phyloP scores from a whole-genome alignment of 2,329 filamentous ascomycete species.

The Sporothrix schenckii region DNA sequence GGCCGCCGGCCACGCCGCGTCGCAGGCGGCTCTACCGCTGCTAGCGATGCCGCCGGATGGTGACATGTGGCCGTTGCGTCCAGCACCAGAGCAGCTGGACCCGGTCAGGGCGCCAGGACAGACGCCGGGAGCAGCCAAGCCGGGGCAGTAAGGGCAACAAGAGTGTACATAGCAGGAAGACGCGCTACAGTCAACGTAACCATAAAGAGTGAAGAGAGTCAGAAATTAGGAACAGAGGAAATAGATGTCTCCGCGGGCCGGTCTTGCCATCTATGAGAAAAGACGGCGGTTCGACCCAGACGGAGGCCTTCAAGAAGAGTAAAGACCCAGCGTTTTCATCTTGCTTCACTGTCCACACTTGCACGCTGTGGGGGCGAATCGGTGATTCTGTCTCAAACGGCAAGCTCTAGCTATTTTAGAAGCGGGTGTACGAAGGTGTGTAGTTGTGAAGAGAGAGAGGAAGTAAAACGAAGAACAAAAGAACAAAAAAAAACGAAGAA shows the following conservation, averaged over 20 bases:
- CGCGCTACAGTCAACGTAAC: background rate
- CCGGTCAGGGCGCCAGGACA: conserved; percentile 29
- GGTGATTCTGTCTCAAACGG: conserved; percentile 50
- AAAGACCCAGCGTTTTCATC: conserved; percentile 45
- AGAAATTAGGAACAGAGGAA: background rate
- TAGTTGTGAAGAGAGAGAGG: background rate
- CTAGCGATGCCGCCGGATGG: conserved; percentile 37
- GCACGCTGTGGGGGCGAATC: conserved; percentile 54
- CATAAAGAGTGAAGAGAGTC: background rate
- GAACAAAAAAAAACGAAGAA: background rate
- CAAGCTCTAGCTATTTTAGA: conserved; percentile 70
- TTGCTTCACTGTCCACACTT: conserved; percentile 74
- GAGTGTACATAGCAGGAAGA: background rate
- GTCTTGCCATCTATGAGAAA: conserved; percentile 29
- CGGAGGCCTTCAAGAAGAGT: conserved; percentile 34
- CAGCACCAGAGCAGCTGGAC: conserved; percentile 40
- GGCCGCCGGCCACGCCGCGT: conserved; percentile 35
- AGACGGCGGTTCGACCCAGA: conserved; percentile 36
- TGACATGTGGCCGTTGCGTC: conserved; percentile 39
- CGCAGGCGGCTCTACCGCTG: conserved; percentile 32
- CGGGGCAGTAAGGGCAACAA: background rate
- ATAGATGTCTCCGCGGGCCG: conserved; percentile 44
- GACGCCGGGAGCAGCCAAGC: background rate
- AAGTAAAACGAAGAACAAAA: background rate
- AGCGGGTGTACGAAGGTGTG: conserved; percentile 45